Base-by-base conservation (phyloP, 78 protist genomes). In the Paratrimastix pyriformis region DNA sequence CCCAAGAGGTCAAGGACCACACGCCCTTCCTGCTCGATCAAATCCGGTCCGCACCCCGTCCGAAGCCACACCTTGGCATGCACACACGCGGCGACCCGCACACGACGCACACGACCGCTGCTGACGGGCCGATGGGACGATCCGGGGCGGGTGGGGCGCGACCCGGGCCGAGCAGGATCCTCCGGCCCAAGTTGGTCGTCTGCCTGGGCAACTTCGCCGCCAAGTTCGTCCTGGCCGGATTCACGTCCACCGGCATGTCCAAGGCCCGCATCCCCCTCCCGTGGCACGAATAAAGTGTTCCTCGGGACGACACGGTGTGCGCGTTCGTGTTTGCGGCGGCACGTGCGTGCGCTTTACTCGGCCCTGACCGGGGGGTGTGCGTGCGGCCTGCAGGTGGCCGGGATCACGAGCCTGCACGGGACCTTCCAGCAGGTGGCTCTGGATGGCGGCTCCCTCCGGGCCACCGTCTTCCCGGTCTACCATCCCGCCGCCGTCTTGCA, bases 401-500 rank as follows among this genome's bases (percentile, higher is more conserved):
- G 68, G 39, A 62, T 62, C 37, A 15, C 21, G 15, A 13, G 15
- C 11, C 42, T 35, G 37, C 68, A 15, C 37, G 68, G 68, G 24
- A 15, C 13, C 15, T 15, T 62, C 29, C 13, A 33, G 11, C 29
- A 35, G 18, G 37, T 62, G 29, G 11, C 11, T 13, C 68, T 62
- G 26, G 42, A 15, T 15, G 39, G 18, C 15, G 11, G 42, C 37
- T n/a, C 68, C 45, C 29, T 29, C 13, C 11, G 18, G 29, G 11
- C 24, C 15, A 18, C 45, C 15, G 68, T 62, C 45, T 62, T 62
- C 37, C 68, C 68, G 39, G 21, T 21, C 45, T 21, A 29, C 45
- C 68, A 62, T 62, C 68, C 68, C 29, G 68, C 68, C 15, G 68
- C 68, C 24, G 18, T 15, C 15, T 15, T 62, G 39, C 68, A 33